Evolutionary conservation across 495 filamentous ascomycete species (phyloP), one percentile per base, ranked within the genome.

Genomic region (Halenospora varia): DNA sequence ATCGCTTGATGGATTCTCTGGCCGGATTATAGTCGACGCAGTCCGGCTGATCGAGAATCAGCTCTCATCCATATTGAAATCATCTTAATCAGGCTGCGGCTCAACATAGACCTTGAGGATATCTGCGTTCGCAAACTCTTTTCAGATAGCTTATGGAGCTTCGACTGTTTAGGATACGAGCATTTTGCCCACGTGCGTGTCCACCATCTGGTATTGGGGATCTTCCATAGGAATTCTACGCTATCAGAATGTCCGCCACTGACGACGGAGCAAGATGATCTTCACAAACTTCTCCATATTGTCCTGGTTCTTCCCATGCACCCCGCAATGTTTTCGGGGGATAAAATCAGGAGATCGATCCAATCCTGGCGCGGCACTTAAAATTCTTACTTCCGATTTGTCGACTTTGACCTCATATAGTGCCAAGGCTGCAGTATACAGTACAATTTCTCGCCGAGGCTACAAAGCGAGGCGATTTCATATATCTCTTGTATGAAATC

Each of bases 371-470:
- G 24, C 55, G 55, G 55, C 55, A 57, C 55, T 57, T 50, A 23
- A 40, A 25, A 6, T 6, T 13, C 10, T 42, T 20, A 20, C 4
- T 17, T n/a, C 17, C 41, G n/a, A 57, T 57, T 57, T 29, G 55
- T 41, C 55, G 8, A 20, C 4, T 13, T 15, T 15, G 11, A 23
- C n/a, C 4, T 39, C 22, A 50, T 41, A 42, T 55, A 50, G 13
- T n/a, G 47, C 55, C 55, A 57, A 57, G 55, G 1, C 55, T 29
- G 25, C 1, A 17, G 41, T 24, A 42, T 50, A 57, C 19, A 57
- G 45, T 57, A 23, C 25, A 44, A 19, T 13, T 20, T 19, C 18
- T 24, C 49, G 47, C 41, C 46, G 18, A 57, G 46, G 55, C 47
- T 50, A 22, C 26, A 11, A 19, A 24, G 39, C 45, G 23, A 57